phyloP scores from a whole-genome alignment of 2,329 filamentous ascomycete genomes.

The Venturia nashicola region DNA sequence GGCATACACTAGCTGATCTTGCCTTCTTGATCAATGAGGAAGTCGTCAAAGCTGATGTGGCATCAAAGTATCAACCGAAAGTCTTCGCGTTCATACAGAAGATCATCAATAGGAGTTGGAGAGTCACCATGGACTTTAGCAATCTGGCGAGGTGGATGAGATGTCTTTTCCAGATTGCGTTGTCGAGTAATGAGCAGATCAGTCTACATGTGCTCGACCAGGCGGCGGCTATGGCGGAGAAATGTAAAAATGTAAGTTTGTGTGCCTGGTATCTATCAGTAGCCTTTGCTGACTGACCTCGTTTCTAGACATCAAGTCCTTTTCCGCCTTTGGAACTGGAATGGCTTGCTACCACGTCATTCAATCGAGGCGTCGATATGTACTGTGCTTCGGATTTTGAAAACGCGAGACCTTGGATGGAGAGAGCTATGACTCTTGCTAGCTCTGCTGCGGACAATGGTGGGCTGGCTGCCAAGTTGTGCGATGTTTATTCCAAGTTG shows the following conservation, averaged over 20 bases:
- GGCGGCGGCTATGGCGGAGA: constrained; percentile 40
- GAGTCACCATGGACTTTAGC: constrained; percentile 15
- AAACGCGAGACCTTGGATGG: constrained; percentile 48
- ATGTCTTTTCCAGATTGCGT: constrained; percentile 58
- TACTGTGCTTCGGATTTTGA: constrained; percentile 43
- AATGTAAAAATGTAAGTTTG: constrained; percentile 12
- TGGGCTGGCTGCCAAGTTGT: constrained; percentile 24
- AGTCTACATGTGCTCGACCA: constrained; percentile 54
- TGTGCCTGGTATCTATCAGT: background rate
- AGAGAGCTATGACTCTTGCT: constrained; percentile 50
- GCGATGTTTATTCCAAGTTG: constrained; percentile 39
- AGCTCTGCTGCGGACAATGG: constrained; percentile 43
- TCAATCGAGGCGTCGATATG: constrained; percentile 61
- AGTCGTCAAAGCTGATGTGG: constrained; percentile 17
- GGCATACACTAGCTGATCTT: constrained; percentile 35
- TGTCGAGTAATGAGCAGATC: constrained; percentile 43
- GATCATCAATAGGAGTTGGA: constrained; percentile 5
- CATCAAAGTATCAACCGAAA: constrained; percentile 21
- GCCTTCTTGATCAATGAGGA: constrained; percentile 30
- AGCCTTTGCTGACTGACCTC: background rate
- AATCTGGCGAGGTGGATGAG: constrained; percentile 67
- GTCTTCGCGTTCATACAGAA: constrained; percentile 10
- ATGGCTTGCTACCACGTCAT: constrained; percentile 59
- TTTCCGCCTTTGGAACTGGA: constrained; percentile 60
- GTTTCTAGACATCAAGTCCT: constrained; percentile 11